Base-by-base conservation (phyloP, 2,329 filamentous ascomycete species). In the Xylariaceae sp. region DNA sequence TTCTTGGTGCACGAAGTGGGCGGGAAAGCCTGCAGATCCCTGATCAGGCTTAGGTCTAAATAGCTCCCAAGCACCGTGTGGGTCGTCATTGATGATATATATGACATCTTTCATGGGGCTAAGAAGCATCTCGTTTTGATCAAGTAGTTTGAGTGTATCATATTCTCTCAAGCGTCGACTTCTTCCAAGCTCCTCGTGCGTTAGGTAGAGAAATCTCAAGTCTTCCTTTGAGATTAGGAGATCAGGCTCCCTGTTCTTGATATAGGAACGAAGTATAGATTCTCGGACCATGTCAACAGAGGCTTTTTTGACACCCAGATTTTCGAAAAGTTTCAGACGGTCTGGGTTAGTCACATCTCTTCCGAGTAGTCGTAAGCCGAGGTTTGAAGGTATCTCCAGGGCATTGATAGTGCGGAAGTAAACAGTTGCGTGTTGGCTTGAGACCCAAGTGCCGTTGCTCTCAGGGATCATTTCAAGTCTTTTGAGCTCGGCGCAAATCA, bases 181-280 rank as follows among this genome's bases (percentile, higher is more conserved):
- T 11, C 22, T 6, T 27, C 12, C 11, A 7, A 2, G 15, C 27
- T 46, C 18, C 2, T 44, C 19, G 1, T 58, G 6, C 22, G 53
- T 56, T 12, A 52, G 39, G 42, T 57, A 62, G 5, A 62, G 49
- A 36, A 62, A 59, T n/a, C 42, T 39, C 9, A 60, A 44, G 17
- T 59, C 53, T 6, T n/a, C 12, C 17, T 49, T 49, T 17, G 57
- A 56, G 1, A 31, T 39, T 39, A 44, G 10, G 38, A 47, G 11
- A 36, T 45, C 38, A 45, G 39, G 38, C 2, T 19, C 39, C 6
- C 15, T 4, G 12, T 32, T 42, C n/a, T 2, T 3, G 30, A 5
- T 15, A 52, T 58, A 57, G 14, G 30, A 50, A 12, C 30, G 22
- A 11, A 54, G 27, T 11, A 59, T 59, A 11, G n/a, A 44, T 2